A percentile compares a stretch with the other conserved stretches of the same genome.
These are phyloP conservation scores for Kluyveromyces sp. DNA, from an alignment of 1,139 yeast genomes.

Conservation along the genomic window DNA sequence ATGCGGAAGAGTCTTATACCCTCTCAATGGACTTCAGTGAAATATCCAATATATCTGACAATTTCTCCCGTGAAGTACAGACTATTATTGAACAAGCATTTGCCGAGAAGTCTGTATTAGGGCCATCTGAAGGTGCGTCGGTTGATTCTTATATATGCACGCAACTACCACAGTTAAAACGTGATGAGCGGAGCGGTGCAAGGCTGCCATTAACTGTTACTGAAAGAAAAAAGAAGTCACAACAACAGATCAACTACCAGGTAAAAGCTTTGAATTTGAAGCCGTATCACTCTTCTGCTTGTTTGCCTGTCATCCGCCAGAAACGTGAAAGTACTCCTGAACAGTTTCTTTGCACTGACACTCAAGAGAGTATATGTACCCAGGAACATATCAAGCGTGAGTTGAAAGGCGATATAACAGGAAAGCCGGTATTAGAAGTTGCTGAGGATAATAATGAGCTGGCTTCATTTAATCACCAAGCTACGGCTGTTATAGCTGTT, in stretches of 20 bases:
- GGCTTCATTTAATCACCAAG: too few relatives aligned
- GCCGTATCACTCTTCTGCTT: background rate
- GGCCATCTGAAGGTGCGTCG: background rate
- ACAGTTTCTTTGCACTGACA: background rate
- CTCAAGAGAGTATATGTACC: background rate
- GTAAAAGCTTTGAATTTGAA: background rate
- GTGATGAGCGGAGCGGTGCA: background rate
- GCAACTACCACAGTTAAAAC: background rate
- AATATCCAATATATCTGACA: background rate
- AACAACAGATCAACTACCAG: background rate
- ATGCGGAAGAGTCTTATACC: background rate
- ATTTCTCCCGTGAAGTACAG: background rate
- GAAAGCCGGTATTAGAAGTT: background rate
- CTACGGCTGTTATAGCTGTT: background rate
- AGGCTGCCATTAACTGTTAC: background rate
- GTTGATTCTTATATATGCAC: background rate
- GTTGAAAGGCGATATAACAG: conserved; percentile 3
- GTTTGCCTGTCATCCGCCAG: too few relatives aligned
- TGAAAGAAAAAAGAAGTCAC: background rate
- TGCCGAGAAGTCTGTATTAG: background rate
- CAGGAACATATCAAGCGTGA: background rate
- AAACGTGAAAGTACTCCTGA: background rate
- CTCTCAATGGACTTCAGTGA: background rate
- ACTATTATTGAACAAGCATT: background rate
- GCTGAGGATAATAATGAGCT: conserved; percentile 1